Base-by-base conservation (phyloP, 2,329 filamentous ascomycete genomes). In the Epichloe aotearoae region DNA sequence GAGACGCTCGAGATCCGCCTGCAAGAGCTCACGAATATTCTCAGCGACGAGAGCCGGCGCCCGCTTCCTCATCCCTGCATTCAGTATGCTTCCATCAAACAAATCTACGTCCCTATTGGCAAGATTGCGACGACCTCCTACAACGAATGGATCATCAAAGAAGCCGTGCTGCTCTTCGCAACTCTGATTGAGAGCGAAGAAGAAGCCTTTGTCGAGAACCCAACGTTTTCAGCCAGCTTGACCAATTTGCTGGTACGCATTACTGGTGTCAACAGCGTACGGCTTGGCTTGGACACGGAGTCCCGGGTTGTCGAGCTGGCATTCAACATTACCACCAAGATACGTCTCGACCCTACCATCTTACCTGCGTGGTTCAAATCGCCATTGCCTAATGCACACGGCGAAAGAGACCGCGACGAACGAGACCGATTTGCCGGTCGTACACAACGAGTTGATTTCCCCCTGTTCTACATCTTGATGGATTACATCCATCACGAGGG, bases 401-500 rank as follows among this genome's bases (percentile, higher is more conserved):
- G 19, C 58, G 74, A 66, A 23, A 69, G 60, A 50, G 66, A 67
- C 42, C 67, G 66, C 17, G 77, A 82, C 47, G 80, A 79, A 57
- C 90, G 89, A 62, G 86, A 84, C 49, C 82, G 80, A 56, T 95
- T 95, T 64, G 86, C 86, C 1, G 90, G 89, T 3, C 80, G 84
- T 47, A 93, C 87, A 5, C 86, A 94, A 62, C 85, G 89, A 64
- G 86, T 89, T 57, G 91, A 97, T 62, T 98, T 98, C 57, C 93
- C 0, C 0, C 70, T 98, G 1, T 97, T 96, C 69, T 97, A 97
- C 64, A 79, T 97, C 40, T 73, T 98, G 57, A 87, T 98, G 63
- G 90, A 98, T 64, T 95, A 95, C 64, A 94, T 98, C 49, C 91
- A 98, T 62, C 86, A 95, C 57, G 91, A 96, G 63, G 93, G 93